Base-by-base conservation (phyloP, 2,329 filamentous ascomycete species). In the Lomentospora prolificans region DNA sequence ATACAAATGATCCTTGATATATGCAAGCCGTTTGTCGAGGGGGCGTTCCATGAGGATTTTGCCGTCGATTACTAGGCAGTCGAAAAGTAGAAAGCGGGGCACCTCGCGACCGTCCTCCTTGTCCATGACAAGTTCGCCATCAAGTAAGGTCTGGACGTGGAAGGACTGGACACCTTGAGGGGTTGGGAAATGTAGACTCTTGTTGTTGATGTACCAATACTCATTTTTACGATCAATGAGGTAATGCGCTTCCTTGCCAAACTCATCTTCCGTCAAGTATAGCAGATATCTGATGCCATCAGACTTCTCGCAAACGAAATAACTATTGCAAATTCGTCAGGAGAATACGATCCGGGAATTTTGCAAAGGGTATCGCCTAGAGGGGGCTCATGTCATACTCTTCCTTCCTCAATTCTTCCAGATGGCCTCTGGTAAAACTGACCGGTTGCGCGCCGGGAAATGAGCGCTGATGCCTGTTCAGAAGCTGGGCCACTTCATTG, bases 161-260 rank as follows among this genome's bases (percentile, higher is more conserved):
- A 89, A 96, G 12, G 75, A 77, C 46, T 76, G 71, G 9, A 81
- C 78, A 61, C 87, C 79, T 46, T 80, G 75, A 36, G 81, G 81
- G 22, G 86, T 75, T 0, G 94, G 94, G 62, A 97, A 91, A 69
- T 95, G 90, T 24, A 97, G 78, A 57, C 75, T 79, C 55, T 74
- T 75, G 59, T 80, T 77, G 28, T 81, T 80, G 58, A 97, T 82
- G 65, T 80, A 90, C 81, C 92, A 96, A 75, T 94, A 99, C 69
- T 97, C 90, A 73, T 99, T 97, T 73, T 91, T 95, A 66, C 94
- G 90, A 72, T 99, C 92, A 72, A 99, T 96, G 57, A 99, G 79
- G 73, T 96, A 96, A 66, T 94, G 88, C 24, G 85, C 80, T 67
- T 95, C 90, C 51, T 67, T 61, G 55, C 74, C 75, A 4, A 74